phyloP scores from a whole-genome alignment of 148 eudicot species.

The Tetragonia tetragonoides region DNA sequence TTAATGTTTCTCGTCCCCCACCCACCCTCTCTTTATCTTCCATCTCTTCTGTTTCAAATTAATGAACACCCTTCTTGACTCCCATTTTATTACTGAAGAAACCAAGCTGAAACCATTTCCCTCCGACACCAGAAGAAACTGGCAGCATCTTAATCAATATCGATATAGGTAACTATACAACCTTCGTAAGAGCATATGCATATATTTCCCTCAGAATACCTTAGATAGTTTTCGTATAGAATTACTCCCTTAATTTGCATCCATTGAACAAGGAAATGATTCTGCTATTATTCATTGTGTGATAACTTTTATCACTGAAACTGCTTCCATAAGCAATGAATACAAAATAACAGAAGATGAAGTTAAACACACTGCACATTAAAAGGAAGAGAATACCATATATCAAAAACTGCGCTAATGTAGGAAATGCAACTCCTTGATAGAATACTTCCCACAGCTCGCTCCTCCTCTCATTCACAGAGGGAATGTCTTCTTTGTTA shows the following conservation, averaged over 20 bases:
- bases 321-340: background rate
- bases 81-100: background rate
- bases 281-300: background rate
- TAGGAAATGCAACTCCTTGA: constrained; percentile 62
- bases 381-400: constrained; percentile 42
- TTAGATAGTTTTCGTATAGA: background rate
- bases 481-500: constrained; percentile 32
- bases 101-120: background rate
- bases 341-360: background rate
- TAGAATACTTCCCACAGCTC: constrained; percentile 68
- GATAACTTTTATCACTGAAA: background rate
- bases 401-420: constrained; percentile 65
- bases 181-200: background rate
- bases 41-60: background rate
- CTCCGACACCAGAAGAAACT: background rate
- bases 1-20: background rate
- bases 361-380: background rate
- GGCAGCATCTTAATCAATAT: background rate
- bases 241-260: background rate
- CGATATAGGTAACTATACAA: background rate
- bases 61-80: background rate
- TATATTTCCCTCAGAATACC: background rate
- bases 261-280: background rate
- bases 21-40: background rate
- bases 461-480: constrained; percentile 36